Base-by-base conservation (phyloP, 805 yeast genomes). In the Candida qinlingensis region DNA sequence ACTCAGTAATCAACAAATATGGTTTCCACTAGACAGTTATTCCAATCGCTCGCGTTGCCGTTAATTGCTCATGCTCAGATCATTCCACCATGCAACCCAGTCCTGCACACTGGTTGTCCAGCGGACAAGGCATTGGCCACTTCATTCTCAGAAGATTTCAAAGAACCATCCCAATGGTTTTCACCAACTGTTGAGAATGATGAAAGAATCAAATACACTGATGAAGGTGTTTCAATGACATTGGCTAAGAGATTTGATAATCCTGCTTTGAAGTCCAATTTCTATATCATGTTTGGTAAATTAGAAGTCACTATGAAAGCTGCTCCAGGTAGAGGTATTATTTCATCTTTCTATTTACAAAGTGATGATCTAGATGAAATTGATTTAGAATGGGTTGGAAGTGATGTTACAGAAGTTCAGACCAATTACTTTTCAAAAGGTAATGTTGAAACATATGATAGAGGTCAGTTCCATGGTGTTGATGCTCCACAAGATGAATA, bases 311-410 rank as follows among this genome's bases (percentile, higher is more conserved):
- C 72, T 1, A 64, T 86, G 51, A 75, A 83, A 63, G 86, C 91
- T 13, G 91, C 95, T 4, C 69, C 76, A 12, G 97, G 96, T 28
- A 67, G 66, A 19, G 97, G 97, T 53, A 75, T 91, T 38, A 80
- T 89, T 11, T 85, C 96, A 0, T 83, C 94, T 3, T 80, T 90
- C 56, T 87, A 83, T 54, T 73, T 90, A 47, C 95, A 88, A 62
- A 72, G 79, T 58, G 97, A 91, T 64, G 96, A 85, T 59, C 71
- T 84, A 54, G 97, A 91, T 67, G 97, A 91, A 68, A 81, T 91
- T 42, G 97, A 91, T 68, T 61, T 86, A 43, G 97, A 91, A 66
- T 85, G 94, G 83, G 73, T 86, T 41, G 97, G 97, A 19, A 81
- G 87, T 42, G 96, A 90, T 62, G 72, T 72, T 28, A 73, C 79